Percentiles rank a stretch among this genome's conserved stretches.
These are phyloP conservation scores for Cyphellophora attinorum DNA, from an alignment of 2,329 filamentous ascomycete species.

Conservation along the genomic window DNA sequence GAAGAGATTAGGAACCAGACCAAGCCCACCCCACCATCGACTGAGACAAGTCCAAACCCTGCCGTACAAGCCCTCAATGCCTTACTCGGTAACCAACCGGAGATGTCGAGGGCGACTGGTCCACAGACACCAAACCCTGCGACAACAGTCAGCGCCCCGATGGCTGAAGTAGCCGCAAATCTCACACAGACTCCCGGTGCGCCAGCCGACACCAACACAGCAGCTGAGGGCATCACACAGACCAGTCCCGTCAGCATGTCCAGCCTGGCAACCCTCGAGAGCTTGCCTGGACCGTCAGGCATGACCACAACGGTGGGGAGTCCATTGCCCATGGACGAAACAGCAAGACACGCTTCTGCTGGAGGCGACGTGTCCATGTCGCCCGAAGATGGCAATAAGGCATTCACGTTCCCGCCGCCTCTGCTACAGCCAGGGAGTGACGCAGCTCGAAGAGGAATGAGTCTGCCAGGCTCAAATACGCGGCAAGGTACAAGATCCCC, in stretches of 20 bases:
- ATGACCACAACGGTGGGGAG: conserved; percentile 39
- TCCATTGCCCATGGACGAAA: conserved; percentile 36
- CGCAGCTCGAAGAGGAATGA: conserved; percentile 47
- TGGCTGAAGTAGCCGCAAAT: conserved; percentile 37
- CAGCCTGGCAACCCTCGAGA: conserved; percentile 45
- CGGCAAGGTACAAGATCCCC: conserved; percentile 57
- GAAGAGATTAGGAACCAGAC: conserved; percentile 36
- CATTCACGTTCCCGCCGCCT: conserved; percentile 57
- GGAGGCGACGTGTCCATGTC: conserved; percentile 26
- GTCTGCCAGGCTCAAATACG: conserved; percentile 46
- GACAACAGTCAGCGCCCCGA: conserved; percentile 37
- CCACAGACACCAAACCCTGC: conserved; percentile 20
- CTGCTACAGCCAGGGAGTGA: conserved; percentile 38
- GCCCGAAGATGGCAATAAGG: conserved; percentile 38
- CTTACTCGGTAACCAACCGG: conserved; percentile 23
- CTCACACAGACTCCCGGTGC: conserved; percentile 39
- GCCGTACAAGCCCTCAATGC: conserved; percentile 31
- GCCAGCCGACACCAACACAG: conserved; percentile 21
- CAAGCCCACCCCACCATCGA: conserved; percentile 6
- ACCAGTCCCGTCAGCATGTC: conserved; percentile 44
- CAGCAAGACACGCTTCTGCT: conserved; percentile 26
- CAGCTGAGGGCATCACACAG: conserved; percentile 37
- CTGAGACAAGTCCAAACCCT: conserved; percentile 29
- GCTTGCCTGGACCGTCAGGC: conserved; percentile 38
- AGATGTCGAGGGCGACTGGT: conserved; percentile 16